Evolutionary conservation across 2,329 filamentous ascomycete genomes (phyloP), one percentile per base, ranked within the genome.

Genomic region (Dactylellina haptotyla): DNA sequence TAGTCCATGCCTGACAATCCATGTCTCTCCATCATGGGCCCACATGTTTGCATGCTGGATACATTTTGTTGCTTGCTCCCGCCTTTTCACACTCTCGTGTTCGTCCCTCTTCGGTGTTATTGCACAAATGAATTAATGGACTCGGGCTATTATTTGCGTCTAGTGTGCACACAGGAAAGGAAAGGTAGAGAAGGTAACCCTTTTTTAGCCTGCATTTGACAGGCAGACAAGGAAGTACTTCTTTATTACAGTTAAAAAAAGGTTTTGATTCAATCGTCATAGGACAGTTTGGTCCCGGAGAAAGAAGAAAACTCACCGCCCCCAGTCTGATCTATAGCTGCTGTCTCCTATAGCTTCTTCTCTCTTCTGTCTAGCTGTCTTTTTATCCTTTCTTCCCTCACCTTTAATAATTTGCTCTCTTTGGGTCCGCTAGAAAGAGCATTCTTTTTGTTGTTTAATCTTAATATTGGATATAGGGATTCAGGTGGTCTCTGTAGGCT

Each of bases 361-460:
- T 64, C 50, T 48, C 50, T 54, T 43, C 41, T 18, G 51, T 57
- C 32, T 45, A 66, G 51, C 62, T 66, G 62, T 46, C 51, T 66
- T 66, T 57, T 66, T 37, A 23, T 34, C 34, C 32, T 25, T 46
- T 32, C 26, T 51, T 18, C 32, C 37, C 26, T 26, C 20, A 50
- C 30, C 14, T 37, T 61, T 23, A 30, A 45, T 20, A 3, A 32
- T 61, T 61, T 61, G 4, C 16, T 50, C 28, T 62, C 26, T 51
- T 57, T n/a, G n/a, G n/a, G n/a, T n/a, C n/a, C n/a, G n/a, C n/a
- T n/a, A n/a, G n/a, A n/a, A n/a, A n/a, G n/a, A n/a, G n/a, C n/a
- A n/a, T n/a, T n/a, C n/a, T n/a, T n/a, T n/a, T n/a, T n/a, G n/a
- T n/a, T n/a, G n/a, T n/a, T n/a, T n/a, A n/a, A n/a, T n/a, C n/a